Evolutionary conservation across 805 yeast species (phyloP), one percentile per base, ranked within the genome.

Genomic region (Candida loeiensis): DNA sequence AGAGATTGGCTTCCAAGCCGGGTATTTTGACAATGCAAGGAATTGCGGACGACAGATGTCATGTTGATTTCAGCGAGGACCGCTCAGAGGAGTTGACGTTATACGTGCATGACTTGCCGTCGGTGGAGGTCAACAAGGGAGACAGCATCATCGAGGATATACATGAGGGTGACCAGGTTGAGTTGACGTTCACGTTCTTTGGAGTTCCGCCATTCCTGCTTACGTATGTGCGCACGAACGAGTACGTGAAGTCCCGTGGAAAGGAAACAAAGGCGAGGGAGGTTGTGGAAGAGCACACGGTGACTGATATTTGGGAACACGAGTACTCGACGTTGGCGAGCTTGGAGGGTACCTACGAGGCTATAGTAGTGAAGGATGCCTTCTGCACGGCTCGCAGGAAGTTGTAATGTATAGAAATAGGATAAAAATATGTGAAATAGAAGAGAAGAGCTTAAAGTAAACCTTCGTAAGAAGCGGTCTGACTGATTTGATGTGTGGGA

Each of bases 111-210:
- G 76, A 75, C 27, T 55, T 77, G 12, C 82, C 82, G 2, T 82
- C 95, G 0, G 96, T 91, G 12, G 89, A 83, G 44, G 80, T 91
- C 12, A 77, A 82, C 17, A 85, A 82, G 51, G 95, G 96, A n/a
- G 82, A 79, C 41, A 66, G 77, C 13, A 64, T 81, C 6, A 77
- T 82, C 41, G 90, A 82, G 54, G 91, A 87, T 58, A 85, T 93
- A 31, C 95, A 89, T 53, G 95, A 88, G 56, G 99, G 98, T 34
- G 99, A 93, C 49, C 86, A 85, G 54, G 90, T 95, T 1, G 96
- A 89, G 56, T 79, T 93, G 35, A 75, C 75, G 2, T 91, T 93
- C 63, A 74, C 79, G 15, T 85, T 93, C 53, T 75, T 76, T 24
- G 99, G 99, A 12, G 76, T 80, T 0, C 95, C 98, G 8, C 99